Percentiles rank a stretch among this genome's conserved stretches.
These are phyloP conservation scores for Capronia epimyces DNA, from an alignment of 2,329 filamentous ascomycete species.

Conservation along the genomic window DNA sequence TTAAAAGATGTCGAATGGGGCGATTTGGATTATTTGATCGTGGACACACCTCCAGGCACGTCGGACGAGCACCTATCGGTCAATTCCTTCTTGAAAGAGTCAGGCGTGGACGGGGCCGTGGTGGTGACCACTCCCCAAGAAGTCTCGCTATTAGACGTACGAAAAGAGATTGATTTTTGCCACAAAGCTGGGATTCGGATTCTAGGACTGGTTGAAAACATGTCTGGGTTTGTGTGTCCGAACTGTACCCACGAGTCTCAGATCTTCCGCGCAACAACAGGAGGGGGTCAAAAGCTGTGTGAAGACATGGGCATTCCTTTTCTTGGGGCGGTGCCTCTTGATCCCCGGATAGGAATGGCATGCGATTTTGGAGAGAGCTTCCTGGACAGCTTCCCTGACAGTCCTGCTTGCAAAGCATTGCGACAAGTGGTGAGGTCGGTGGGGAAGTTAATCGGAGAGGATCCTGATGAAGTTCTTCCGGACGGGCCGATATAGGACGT, in stretches of 20 bases:
- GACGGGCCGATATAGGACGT: constrained; percentile 29
- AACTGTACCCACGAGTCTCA: constrained; percentile 74
- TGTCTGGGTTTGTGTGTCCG: constrained; percentile 94
- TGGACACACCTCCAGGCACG: constrained; percentile 93
- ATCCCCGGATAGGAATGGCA: constrained; percentile 90
- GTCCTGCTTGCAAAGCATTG: constrained; percentile 79
- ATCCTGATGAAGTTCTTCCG: constrained; percentile 48
- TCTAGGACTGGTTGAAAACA: constrained; percentile 91
- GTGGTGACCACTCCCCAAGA: constrained; percentile 94
- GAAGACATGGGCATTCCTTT: constrained; percentile 84
- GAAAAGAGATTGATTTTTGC: constrained; percentile 98
- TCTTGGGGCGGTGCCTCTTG: constrained; percentile 80
- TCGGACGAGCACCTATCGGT: constrained; percentile 93
- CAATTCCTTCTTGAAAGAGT: constrained; percentile 84
- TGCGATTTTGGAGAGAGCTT: constrained; percentile 98
- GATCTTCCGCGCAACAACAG: constrained; percentile 88
- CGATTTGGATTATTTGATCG: constrained; percentile 82
- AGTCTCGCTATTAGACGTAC: constrained; percentile 81
- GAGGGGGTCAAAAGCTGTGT: constrained; percentile 73
- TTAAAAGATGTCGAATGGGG: constrained; percentile 98
- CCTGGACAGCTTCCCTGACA: constrained; percentile 88
- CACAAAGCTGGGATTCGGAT: constrained; percentile 85
- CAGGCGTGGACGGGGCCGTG: constrained; percentile 87
- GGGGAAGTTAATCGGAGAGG: constrained; percentile 59
- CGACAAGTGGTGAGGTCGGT: constrained; percentile 72